phyloP scores from a whole-genome alignment of 352 stramenopile species.

The Globisporangium nodosum region DNA sequence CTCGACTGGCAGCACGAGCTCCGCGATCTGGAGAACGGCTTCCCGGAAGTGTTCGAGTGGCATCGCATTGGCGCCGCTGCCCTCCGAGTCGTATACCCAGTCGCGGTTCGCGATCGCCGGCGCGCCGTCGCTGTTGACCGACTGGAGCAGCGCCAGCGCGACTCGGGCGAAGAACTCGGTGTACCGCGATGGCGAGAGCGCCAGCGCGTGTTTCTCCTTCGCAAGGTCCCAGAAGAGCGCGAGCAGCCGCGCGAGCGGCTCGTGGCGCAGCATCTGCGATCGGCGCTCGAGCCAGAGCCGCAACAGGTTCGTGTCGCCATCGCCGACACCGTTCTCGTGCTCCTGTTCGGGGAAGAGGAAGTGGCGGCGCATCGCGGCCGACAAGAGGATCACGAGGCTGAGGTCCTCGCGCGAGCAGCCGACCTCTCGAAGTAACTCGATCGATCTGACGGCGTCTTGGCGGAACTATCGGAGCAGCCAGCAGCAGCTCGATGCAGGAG shows the following conservation, averaged over 20 bases:
- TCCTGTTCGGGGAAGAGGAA: conserved; percentile 57
- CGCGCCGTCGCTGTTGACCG: conserved; percentile 31
- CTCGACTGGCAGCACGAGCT: conserved; percentile 59
- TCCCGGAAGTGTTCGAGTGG: conserved; percentile 46
- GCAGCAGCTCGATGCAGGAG: not conserved
- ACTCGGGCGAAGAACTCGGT: conserved; percentile 54
- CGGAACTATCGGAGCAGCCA: not conserved
- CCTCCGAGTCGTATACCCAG: conserved; percentile 67
- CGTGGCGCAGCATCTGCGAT: conserved; percentile 23
- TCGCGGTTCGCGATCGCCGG: conserved; percentile 37
- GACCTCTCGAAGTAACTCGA: no score
- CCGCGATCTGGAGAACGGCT: conserved; percentile 50
- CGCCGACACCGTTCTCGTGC: conserved; percentile 56
- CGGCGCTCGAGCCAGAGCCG: conserved; percentile 46
- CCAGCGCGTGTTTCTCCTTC: conserved; percentile 23
- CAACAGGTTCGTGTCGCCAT: conserved; percentile 43
- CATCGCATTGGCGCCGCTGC: conserved; percentile 18
- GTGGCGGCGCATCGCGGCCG: conserved; percentile 45
- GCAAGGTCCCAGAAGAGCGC: conserved; percentile 57
- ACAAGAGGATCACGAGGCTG: no score
- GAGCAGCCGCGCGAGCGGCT: conserved; percentile 29
- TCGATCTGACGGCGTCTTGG: no score
- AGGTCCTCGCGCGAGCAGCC: no score
- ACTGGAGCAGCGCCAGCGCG: conserved; percentile 52
- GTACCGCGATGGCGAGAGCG: conserved; percentile 32